Percentiles rank a stretch among this genome's conserved stretches.
phyloP scores from a whole-genome alignment of 176 grass and related monocot species.

The Musa beccarii region DNA sequence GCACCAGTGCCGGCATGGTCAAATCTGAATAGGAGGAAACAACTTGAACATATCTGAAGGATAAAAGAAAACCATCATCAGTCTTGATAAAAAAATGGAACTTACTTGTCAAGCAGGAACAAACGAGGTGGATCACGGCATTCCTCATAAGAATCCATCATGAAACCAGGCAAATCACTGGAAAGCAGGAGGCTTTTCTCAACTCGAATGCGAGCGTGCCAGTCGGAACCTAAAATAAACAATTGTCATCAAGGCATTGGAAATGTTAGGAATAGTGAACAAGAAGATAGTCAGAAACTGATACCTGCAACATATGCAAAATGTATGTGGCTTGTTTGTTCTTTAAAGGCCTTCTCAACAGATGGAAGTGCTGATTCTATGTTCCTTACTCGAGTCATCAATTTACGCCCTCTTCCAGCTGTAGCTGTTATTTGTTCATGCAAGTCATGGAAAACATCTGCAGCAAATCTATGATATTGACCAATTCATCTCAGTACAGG shows the following conservation, averaged over 20 bases:
- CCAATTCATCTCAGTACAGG: slow-evolving; percentile 28
- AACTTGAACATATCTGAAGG: not conserved
- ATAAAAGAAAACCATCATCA: not conserved
- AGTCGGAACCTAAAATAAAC: slow-evolving; percentile 57
- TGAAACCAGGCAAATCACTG: slow-evolving; percentile 78
- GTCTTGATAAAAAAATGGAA: not conserved
- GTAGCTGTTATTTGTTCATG: slow-evolving; percentile 83
- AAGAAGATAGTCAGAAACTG: not conserved
- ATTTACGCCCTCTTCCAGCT: slow-evolving; percentile 66
- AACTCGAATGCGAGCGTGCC: slow-evolving; percentile 48
- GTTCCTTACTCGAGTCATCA: slow-evolving; percentile 74
- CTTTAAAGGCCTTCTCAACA: slow-evolving; percentile 83
- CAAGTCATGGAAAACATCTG: slow-evolving; percentile 91
- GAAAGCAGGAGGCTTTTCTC: slow-evolving; percentile 64
- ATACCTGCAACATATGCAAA: slow-evolving; percentile 79
- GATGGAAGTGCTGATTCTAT: slow-evolving; percentile 92
- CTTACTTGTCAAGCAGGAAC: slow-evolving; percentile 94
- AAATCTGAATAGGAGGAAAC: slow-evolving; percentile 43
- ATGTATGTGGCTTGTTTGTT: slow-evolving; percentile 83
- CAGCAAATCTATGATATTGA: slow-evolving; percentile 58
- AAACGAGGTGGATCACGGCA: slow-evolving; percentile 88
- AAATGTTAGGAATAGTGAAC: not conserved
- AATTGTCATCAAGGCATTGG: not conserved
- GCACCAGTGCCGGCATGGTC: slow-evolving; percentile 88
- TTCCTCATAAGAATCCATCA: slow-evolving; percentile 99